phyloP scores from a whole-genome alignment of 2,329 filamentous ascomycete genomes.

The Colletotrichum eleusines region DNA sequence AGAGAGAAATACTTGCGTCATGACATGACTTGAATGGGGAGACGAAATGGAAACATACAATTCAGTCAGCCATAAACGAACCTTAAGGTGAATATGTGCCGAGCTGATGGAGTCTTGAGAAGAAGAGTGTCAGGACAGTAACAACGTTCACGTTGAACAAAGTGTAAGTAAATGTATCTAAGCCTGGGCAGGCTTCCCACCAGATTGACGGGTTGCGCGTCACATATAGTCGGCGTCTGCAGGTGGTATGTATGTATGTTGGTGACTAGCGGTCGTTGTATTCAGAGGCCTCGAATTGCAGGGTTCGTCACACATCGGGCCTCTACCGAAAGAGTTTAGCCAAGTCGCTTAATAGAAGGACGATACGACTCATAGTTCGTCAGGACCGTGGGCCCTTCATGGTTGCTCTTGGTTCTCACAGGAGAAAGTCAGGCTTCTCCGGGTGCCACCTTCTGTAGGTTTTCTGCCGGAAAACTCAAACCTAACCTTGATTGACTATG shows the following conservation, averaged over 20 bases:
- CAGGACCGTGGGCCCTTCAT: not conserved
- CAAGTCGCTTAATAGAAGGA: not conserved
- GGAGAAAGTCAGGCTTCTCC: not conserved
- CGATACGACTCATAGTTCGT: not conserved
- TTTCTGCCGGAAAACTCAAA: not conserved
- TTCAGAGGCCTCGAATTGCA: not conserved
- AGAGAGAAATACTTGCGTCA: not conserved
- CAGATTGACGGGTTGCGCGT: not conserved
- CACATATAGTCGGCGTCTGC: not conserved
- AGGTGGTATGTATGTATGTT: not conserved
- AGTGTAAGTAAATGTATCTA: not conserved
- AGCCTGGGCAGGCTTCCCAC: not conserved
- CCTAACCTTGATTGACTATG: too few species aligned
- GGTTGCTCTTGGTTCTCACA: not conserved
- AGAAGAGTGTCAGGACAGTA: too few species aligned
- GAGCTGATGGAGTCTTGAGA: not conserved
- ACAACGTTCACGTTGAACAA: not conserved
- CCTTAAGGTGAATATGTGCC: not conserved
- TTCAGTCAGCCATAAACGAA: not conserved
- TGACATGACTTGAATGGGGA: not conserved
- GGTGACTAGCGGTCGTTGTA: not conserved
- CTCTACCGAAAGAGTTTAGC: too few species aligned
- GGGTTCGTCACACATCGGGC: not conserved
- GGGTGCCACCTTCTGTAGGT: not conserved
- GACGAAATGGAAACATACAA: not conserved